phyloP scores from a whole-genome alignment of 306 rosid species.

The Citrullus amarus region DNA sequence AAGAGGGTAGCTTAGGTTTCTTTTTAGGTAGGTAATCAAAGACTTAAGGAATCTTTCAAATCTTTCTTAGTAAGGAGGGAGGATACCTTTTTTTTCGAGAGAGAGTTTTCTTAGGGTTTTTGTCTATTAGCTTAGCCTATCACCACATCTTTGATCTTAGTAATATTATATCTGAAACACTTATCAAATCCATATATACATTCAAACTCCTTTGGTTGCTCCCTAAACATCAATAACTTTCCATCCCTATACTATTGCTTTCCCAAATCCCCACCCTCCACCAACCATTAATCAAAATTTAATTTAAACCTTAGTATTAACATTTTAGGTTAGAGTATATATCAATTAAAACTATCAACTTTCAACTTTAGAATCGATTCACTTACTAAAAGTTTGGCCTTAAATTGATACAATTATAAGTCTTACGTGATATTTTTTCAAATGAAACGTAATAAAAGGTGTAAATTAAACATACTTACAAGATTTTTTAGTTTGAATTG shows the following conservation, averaged over 20 bases:
- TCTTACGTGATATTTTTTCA: too few relatives aligned
- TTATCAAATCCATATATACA: not conserved
- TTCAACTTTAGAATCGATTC: too few relatives aligned
- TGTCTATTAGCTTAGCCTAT: not conserved
- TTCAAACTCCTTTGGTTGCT: not conserved
- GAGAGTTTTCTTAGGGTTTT: not conserved
- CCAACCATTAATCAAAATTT: not conserved
- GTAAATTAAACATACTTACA: too few relatives aligned
- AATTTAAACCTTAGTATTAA: too few relatives aligned
- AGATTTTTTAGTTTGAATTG: too few relatives aligned
- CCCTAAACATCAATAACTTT: not conserved
- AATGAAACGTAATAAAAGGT: too few relatives aligned
- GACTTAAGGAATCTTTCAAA: slow-evolving; percentile 1
- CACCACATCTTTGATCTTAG: not conserved
- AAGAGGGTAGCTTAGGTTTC: not conserved
- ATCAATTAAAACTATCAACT: too few relatives aligned
- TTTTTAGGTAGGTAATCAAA: not conserved
- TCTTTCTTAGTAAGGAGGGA: not conserved
- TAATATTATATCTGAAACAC: not conserved
- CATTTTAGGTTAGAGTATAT: too few relatives aligned
- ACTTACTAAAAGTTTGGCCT: too few relatives aligned
- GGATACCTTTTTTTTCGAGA: not conserved
- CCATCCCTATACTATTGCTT: not conserved
- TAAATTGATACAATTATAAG: too few relatives aligned
- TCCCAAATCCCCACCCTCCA: not conserved